Conservation (phyloP, 129 eudicot species). For the Flaveria linearis region DNA sequence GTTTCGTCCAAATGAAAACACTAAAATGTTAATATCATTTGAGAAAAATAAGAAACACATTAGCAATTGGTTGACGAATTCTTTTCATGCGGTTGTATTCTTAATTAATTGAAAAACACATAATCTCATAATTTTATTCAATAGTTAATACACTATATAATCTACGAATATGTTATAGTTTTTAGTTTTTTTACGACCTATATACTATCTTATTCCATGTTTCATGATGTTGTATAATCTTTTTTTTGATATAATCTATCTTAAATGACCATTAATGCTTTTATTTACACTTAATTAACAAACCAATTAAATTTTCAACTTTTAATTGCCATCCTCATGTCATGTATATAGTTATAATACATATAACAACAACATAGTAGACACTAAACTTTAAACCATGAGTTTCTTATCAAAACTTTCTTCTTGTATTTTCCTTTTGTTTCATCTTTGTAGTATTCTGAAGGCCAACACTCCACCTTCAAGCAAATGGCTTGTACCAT, state of each 20-base stretch:
- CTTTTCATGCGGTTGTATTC: too few relatives aligned
- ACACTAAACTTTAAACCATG: background rate
- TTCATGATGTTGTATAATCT: too few relatives aligned
- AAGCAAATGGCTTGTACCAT: slow-evolving; percentile 30
- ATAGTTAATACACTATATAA: too few relatives aligned
- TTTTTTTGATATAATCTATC: background rate
- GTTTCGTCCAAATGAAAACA: too few relatives aligned
- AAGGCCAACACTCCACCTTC: background rate
- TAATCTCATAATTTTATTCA: too few relatives aligned
- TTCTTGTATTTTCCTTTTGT: background rate
- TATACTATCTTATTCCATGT: too few relatives aligned
- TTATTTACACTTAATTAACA: background rate
- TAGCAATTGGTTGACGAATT: too few relatives aligned
- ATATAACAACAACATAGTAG: background rate
- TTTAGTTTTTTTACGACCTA: too few relatives aligned
- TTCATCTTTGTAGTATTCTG: background rate
- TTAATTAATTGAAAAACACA: too few relatives aligned
- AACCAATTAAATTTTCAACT: background rate
- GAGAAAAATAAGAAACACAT: too few relatives aligned
- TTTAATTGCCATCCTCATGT: background rate
- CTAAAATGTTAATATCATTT: too few relatives aligned
- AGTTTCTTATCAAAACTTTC: background rate
- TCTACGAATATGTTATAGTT: too few relatives aligned
- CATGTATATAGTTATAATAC: background rate
- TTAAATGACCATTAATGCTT: background rate